phyloP scores from a whole-genome alignment of 2,329 filamentous ascomycete species.

The Penicillium thymicola region DNA sequence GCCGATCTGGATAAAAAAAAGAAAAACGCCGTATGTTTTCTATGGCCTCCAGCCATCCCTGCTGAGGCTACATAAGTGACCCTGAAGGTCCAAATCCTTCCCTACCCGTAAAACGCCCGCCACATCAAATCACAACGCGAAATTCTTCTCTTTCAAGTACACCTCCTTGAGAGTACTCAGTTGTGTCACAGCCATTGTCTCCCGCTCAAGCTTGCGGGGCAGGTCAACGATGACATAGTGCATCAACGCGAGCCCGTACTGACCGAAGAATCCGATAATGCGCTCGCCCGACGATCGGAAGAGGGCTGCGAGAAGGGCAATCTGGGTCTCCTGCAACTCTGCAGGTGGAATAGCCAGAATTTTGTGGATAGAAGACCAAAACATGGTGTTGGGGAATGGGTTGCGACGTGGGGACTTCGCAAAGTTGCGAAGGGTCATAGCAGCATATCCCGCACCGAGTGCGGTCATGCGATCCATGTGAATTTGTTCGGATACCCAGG shows the following conservation, averaged over 20 bases:
- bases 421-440: constrained; percentile 80
- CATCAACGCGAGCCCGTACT: constrained; percentile 68
- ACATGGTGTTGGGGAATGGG: constrained; percentile 73
- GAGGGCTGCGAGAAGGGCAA: constrained; percentile 67
- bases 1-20: background rate
- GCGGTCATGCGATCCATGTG: constrained; percentile 83
- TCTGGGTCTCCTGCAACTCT: constrained; percentile 70
- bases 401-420: constrained; percentile 65
- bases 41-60: background rate
- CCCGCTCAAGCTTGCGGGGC: constrained; percentile 46
- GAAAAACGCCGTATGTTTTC: background rate
- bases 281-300: constrained; percentile 69
- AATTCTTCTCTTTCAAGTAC: constrained; percentile 36
- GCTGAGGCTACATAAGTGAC: background rate
- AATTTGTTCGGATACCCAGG: constrained; percentile 64
- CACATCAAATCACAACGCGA: constrained; percentile 31
- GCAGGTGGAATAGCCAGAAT: constrained; percentile 71
- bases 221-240: constrained; percentile 71
- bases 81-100: background rate
- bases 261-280: constrained; percentile 79
- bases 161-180: constrained; percentile 39
- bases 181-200: constrained; percentile 38
- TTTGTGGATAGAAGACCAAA: constrained; percentile 74
- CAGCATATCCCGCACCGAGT: constrained; percentile 77
- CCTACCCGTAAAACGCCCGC: background rate